Evolutionary conservation across 2,329 filamentous ascomycete species (phyloP), one percentile per base, ranked within the genome.

Genomic region (Hypoxylon sp.): DNA sequence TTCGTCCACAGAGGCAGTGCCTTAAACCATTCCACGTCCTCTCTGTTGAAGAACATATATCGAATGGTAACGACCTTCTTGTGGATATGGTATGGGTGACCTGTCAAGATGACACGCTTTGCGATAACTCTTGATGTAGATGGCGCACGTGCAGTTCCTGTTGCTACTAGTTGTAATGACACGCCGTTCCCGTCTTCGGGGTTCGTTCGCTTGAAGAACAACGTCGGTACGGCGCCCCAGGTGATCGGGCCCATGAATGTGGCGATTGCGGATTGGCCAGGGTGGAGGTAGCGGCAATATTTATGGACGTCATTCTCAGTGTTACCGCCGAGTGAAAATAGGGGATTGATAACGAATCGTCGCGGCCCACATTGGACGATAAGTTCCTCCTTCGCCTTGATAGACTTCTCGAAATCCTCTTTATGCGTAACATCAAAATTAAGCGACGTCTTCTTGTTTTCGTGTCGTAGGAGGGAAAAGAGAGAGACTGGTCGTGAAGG

Each of bases 1-100:
- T 88, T 92, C 4, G 95, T 99, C 94, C 94, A 99, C 67, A 99
- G 80, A 63, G 95, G 94, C 75, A 99, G 78, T 0, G 94, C 94
- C 82, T 97, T 97, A 87, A 98, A 99, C 94, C 95, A 99, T 70
- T 91, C 88, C 30, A 99, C 92, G 69, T 99, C 96, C 73, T 94
- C 92, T 50, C 91, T 84, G 82, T 94, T 96, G 88, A 99, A 99
- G 85, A 99, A 99, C 96, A 99, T 99, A 85, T 99, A 99, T 28
- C 95, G 90, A 48, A 99, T 90, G 0, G 96, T 99, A 62, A 99
- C 95, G 22, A 99, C 84, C 79, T 91, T 93, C 86, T 97, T 97
- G 87, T 99, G 93, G 77, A 99, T 99, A 82, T 99, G 97, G 85
- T 93, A 97, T 0, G 96, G 95, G 76, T 99, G 94, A 15, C 95